Base-by-base conservation (phyloP, 371 early-diverging fungal species). In the Mycotypha africana region DNA sequence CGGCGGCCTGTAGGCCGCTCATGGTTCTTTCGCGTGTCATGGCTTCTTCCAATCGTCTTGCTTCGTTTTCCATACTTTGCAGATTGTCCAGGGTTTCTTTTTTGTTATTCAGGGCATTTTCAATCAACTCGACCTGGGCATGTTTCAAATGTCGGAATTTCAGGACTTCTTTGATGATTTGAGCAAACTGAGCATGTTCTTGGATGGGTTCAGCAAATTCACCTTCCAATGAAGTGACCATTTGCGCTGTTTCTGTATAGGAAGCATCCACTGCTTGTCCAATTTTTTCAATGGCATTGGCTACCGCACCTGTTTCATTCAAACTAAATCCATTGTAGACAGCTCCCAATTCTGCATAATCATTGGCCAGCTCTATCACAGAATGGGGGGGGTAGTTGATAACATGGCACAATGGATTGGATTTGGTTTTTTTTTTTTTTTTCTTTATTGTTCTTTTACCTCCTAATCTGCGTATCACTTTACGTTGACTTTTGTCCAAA, bases 251-350 rank as follows among this genome's bases (percentile, higher is more conserved):
- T 19, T 87, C 80, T 22, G 86, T 76, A 49, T 84, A 88, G 5
- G 88, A 83, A 17, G 82, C 76, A 61, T 97, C 97, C 0, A 92
- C 81, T 6, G 95, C 93, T 56, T 91, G 89, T 1, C 96, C 98
- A 31, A 90, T 70, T 48, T 84, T 80, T 60, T 95, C 97, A 47
- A 95, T 87, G 0, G 88, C 90, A 28, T 79, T 82, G 3, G 92
- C 80, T 11, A 95, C 67, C n/a, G 62, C 58, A 4, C 75, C 79
- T 28, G 60, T 55, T 46, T 95, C 96, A 47, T 80, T 81, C 40
- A 96, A 77, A 44, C 95, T 94, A 65, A 95, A 93, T 19, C 88
- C 93, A 52, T 96, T 96, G 62, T 93, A 91, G 0, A 84, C 73
- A 5, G 91, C 92, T 0, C 96, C 97, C n/a, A 96, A 73, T 48